Evolutionary conservation across 495 filamentous ascomycete species (phyloP), one percentile per base, ranked within the genome.

Genomic region (Penicillium diatomitis): DNA sequence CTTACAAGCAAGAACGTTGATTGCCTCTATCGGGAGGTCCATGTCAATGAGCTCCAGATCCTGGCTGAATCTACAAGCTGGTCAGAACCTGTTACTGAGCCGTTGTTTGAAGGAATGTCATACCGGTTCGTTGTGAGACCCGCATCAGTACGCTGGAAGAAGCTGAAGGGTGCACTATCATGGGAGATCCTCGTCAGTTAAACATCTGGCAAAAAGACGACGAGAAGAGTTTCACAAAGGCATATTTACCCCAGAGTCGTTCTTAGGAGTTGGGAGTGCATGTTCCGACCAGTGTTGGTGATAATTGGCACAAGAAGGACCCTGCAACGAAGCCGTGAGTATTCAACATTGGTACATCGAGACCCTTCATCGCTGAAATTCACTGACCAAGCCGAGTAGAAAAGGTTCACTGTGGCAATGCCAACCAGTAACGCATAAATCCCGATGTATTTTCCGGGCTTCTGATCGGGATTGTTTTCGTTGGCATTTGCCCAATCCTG

Each of bases 401-500:
- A 39, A 30, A 69, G 49, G 8, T 52, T 52, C 5, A 63, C 7
- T 8, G 68, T 43, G 0, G 58, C 52, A 4, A 51, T 41, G 2
- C 56, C 53, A n/a, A 52, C 60, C 31, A 78, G 54, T 37, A 73
- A 41, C 3, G 59, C 60, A 43, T 77, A 77, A 6, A 77, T 59
- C 4, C 73, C 70, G 2, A 79, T 57, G 49, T 71, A 79, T 46
- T 68, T 65, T 6, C 62, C 73, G 4, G 71, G 35, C 0, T 59
- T 32, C 4, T 51, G 47, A 46, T 68, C 67, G 0, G 67, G 64
- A 7, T 60, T 36, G 12, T 54, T 42, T 29, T 49, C 57, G 41
- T 69, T 73, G n/a, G 60, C 65, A 3, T 47, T 45, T 4, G 72
- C 59, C 75, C 75, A 78, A 52, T 62, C 63, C 33, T 68, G 61